Conservation (phyloP, 129 eudicot genomes). For the Lonicera japonica region DNA sequence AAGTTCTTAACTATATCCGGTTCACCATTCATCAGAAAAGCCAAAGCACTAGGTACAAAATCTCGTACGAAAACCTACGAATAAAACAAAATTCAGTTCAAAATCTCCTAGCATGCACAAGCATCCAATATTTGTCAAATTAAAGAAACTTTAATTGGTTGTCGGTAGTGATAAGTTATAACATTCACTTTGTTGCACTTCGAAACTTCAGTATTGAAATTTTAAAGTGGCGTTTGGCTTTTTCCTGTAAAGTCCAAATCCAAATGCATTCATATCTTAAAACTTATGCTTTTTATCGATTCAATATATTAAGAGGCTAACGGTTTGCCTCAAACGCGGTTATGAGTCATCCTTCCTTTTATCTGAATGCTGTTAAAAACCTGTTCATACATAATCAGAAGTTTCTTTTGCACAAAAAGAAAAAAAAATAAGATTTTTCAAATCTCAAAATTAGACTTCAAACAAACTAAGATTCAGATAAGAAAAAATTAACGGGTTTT, state of each 20-base stretch:
- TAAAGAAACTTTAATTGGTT: background rate
- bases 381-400: constrained; percentile 1
- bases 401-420: background rate
- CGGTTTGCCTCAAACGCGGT: too few relatives aligned
- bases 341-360: too few relatives aligned
- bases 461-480: too few relatives aligned
- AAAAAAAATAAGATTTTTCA: background rate
- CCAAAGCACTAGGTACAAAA: constrained; percentile 97
- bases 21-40: constrained; percentile 94
- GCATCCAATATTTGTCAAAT: background rate
- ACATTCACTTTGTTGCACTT: background rate
- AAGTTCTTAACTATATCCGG: constrained; percentile 94
- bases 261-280: background rate
- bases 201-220: background rate
- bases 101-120: background rate
- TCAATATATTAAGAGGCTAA: too few relatives aligned
- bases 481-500: too few relatives aligned
- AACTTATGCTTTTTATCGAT: background rate
- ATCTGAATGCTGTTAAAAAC: too few relatives aligned
- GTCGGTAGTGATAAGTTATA: background rate
- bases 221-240: background rate
- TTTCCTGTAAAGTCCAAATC: background rate
- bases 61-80: constrained; percentile 90
- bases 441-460: background rate
- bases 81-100: background rate